phyloP scores from a whole-genome alignment of 179 eudicot genomes.

The Pouteria campechiana region DNA sequence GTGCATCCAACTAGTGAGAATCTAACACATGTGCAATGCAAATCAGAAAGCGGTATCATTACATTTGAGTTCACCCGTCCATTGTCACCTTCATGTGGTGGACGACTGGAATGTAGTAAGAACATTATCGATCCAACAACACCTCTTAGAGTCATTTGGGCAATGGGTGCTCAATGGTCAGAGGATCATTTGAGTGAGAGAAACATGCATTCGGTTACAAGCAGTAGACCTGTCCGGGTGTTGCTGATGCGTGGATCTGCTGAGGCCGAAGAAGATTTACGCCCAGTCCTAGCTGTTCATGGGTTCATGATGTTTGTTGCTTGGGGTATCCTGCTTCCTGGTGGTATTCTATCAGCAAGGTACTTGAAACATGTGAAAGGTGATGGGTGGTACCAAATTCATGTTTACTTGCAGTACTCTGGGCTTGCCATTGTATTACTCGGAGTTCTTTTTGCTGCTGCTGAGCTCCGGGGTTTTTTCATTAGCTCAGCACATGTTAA shows the following conservation, averaged over 20 bases:
- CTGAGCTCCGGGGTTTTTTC: conserved; percentile 79
- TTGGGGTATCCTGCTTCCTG: conserved; percentile 89
- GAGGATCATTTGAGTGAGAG: conserved; percentile 46
- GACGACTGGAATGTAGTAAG: conserved; percentile 70
- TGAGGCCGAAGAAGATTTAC: conserved; percentile 79
- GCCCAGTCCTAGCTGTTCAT: conserved; percentile 87
- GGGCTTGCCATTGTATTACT: conserved; percentile 67
- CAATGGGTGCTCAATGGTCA: conserved; percentile 94
- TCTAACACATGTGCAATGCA: conserved; percentile 80
- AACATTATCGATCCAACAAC: conserved; percentile 78
- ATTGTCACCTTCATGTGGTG: conserved; percentile 59
- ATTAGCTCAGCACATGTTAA: conserved; percentile 62
- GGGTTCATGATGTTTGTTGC: conserved; percentile 98
- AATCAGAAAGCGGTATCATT: conserved; percentile 82
- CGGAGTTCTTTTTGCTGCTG: conserved; percentile 90
- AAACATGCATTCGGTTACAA: conserved; percentile 81
- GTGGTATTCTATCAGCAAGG: conserved; percentile 71
- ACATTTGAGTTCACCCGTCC: conserved; percentile 94
- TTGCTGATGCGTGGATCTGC: conserved; percentile 78
- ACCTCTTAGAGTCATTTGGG: conserved; percentile 84
- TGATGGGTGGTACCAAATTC: conserved; percentile 76
- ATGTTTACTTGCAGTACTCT: conserved; percentile 81
- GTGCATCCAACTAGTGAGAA: conserved; percentile 75
- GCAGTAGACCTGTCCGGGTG: conserved; percentile 72
- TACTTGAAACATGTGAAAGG: conserved; percentile 77